Conservation (phyloP, 1,284 basidiomycete genomes). For the Anthracocystis walkeri region DNA sequence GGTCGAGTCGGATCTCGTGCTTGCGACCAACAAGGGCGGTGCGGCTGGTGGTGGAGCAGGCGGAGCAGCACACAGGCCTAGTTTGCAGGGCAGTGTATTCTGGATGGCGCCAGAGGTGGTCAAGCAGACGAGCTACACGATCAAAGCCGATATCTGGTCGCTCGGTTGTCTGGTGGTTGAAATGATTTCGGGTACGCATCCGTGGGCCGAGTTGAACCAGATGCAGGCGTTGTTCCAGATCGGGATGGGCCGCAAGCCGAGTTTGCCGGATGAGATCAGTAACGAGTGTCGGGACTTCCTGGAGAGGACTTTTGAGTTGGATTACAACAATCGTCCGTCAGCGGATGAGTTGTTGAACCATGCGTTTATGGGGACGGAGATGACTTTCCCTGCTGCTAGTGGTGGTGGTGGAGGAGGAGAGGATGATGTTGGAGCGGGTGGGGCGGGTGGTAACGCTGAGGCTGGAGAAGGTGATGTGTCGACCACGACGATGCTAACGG, state of each 20-base stretch:
- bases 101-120: constrained; percentile 87
- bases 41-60: constrained; percentile 12
- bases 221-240: constrained; percentile 75
- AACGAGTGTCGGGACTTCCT: constrained; percentile 60
- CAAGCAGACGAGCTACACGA: constrained; percentile 91
- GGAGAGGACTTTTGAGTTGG: constrained; percentile 62
- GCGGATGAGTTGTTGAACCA: constrained; percentile 63
- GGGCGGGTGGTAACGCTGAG: neutral
- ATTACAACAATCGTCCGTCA: constrained; percentile 57
- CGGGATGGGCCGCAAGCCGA: constrained; percentile 55
- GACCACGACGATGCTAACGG: neutral
- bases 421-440: constrained; percentile 6
- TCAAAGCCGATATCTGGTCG: constrained; percentile 98
- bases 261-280: constrained; percentile 64
- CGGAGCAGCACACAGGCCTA: constrained; percentile 78
- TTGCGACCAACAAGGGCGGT: constrained; percentile 38
- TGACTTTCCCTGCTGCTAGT: constrained; percentile 24
- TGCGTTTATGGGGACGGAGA: constrained; percentile 57
- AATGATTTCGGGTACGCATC: constrained; percentile 97
- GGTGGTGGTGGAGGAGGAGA: neutral
- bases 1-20: constrained; percentile 79
- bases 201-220: constrained; percentile 96
- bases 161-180: constrained; percentile 97
- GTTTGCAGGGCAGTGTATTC: constrained; percentile 94
- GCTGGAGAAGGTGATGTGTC: constrained; percentile 2